phyloP scores from a whole-genome alignment of 2,329 filamentous ascomycete species.

The Aspergillus pseudotamarii region DNA sequence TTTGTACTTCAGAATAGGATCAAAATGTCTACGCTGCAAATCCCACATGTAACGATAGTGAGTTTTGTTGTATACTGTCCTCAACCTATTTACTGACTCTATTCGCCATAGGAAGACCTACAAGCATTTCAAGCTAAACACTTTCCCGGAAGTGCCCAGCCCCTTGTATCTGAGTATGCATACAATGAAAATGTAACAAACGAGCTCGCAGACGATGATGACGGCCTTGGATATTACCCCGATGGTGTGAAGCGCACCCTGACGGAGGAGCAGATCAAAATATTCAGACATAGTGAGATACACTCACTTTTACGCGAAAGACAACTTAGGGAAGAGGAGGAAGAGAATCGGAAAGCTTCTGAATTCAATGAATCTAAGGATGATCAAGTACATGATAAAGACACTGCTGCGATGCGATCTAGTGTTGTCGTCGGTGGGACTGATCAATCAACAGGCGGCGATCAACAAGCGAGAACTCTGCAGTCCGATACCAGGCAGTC shows the following conservation, averaged over 20 bases:
- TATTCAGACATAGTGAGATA: conserved; percentile 88
- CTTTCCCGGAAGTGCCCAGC: conserved; percentile 46
- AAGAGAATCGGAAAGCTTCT: conserved; percentile 15
- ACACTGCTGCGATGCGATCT: not conserved
- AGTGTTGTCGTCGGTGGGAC: not conserved
- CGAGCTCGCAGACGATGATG: conserved; percentile 40
- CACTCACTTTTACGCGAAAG: conserved; percentile 66
- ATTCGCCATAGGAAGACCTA: conserved; percentile 58
- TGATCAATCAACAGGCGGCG: not conserved
- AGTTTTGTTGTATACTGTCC: conserved; percentile 4
- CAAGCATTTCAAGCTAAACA: conserved; percentile 62
- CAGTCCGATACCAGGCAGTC: not conserved
- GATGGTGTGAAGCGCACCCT: conserved; percentile 87
- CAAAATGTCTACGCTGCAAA: conserved; percentile 23
- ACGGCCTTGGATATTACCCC: conserved; percentile 77
- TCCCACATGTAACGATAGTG: conserved; percentile 42
- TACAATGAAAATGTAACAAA: conserved; percentile 4
- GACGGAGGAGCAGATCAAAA: conserved; percentile 86
- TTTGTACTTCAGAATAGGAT: not conserved
- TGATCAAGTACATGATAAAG: not conserved
- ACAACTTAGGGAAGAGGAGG: conserved; percentile 33
- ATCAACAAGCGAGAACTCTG: not conserved
- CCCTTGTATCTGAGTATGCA: not conserved
- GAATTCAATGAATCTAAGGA: conserved; percentile 12
- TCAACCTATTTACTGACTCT: not conserved